Evolutionary conservation across 2,329 filamentous ascomycete genomes (phyloP).

Genomic region (Pseudocercospora ulei): DNA sequence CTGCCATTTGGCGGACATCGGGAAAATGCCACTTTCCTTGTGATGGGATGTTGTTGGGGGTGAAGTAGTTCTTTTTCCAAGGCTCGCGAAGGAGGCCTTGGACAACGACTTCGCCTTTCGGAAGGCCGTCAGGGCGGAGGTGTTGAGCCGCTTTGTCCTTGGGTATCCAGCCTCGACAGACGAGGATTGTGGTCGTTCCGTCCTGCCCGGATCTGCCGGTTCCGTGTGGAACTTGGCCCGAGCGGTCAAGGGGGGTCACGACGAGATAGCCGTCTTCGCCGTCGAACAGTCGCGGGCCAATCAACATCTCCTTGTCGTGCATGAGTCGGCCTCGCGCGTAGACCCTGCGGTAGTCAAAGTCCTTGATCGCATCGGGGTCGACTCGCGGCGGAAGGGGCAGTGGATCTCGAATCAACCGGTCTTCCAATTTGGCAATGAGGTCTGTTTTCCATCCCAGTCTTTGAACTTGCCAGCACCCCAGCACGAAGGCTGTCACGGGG

Average conservation of each 20-base stretch:
- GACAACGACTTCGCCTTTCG: constrained; percentile 61
- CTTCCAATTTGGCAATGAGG: constrained; percentile 80
- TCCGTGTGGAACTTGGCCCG: constrained; percentile 35
- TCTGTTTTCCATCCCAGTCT: constrained; percentile 90
- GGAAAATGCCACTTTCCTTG: constrained; percentile 88
- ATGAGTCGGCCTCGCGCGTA: constrained; percentile 61
- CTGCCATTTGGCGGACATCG: constrained; percentile 85
- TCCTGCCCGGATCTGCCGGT: constrained; percentile 17
- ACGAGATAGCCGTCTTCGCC: constrained; percentile 87
- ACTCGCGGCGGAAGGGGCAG: constrained; percentile 75
- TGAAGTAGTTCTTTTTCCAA: constrained; percentile 97
- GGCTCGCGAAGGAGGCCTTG: constrained; percentile 79
- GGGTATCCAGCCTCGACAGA: constrained; percentile 85
- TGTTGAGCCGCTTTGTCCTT: constrained; percentile 61
- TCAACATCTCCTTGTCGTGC: constrained; percentile 92
- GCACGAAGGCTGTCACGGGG: constrained; percentile 76
- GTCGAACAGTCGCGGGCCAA: constrained; percentile 81
- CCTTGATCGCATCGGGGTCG: constrained; percentile 67
- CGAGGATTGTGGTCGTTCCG: constrained; percentile 58
- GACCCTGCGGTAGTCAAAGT: constrained; percentile 88
- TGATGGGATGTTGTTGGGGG: constrained; percentile 76
- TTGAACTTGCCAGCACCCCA: constrained; percentile 93
- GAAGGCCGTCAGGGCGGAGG: constrained; percentile 54
- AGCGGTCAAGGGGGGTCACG: constrained; percentile 76
- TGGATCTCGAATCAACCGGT: constrained; percentile 75